Evolutionary conservation across 768 basidiomycete genomes (phyloP).

Genomic region (Mrakia gelida): DNA sequence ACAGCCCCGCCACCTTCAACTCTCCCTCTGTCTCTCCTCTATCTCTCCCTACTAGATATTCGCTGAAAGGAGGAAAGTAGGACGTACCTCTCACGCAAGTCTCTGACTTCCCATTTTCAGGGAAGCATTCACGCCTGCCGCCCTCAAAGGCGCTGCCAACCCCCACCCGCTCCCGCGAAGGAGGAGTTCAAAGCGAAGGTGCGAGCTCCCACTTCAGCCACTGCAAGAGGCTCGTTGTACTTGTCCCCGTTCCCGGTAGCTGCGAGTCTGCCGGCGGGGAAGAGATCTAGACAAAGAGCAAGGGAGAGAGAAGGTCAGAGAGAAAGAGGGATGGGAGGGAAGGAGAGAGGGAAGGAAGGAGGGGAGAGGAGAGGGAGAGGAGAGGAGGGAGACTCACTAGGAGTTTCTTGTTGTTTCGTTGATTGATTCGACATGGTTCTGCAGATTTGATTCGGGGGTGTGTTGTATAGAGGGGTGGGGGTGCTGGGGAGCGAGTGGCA

Average conservation of each 20-base stretch:
- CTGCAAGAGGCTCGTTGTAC: neutral
- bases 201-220: neutral
- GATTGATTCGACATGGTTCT: neutral
- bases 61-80: neutral
- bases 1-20: neutral
- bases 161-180: constrained; percentile 17
- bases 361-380: neutral
- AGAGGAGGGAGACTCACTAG: neutral
- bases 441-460: neutral
- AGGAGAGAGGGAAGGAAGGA: neutral
- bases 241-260: constrained; percentile 27
- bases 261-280: neutral
- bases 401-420: neutral
- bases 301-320: neutral
- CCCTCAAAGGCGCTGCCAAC: constrained; percentile 29
- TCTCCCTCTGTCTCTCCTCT: neutral
- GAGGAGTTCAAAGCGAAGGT: neutral
- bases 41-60: neutral
- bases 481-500: neutral
- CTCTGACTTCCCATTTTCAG: neutral
- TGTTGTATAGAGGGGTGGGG: neutral
- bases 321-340: neutral
- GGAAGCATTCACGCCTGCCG: constrained; percentile 19
- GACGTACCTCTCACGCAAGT: neutral
- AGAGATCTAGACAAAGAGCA: neutral